Evolutionary conservation across 495 filamentous ascomycete genomes (phyloP).

Genomic region (Aspergillus coremiiformis): DNA sequence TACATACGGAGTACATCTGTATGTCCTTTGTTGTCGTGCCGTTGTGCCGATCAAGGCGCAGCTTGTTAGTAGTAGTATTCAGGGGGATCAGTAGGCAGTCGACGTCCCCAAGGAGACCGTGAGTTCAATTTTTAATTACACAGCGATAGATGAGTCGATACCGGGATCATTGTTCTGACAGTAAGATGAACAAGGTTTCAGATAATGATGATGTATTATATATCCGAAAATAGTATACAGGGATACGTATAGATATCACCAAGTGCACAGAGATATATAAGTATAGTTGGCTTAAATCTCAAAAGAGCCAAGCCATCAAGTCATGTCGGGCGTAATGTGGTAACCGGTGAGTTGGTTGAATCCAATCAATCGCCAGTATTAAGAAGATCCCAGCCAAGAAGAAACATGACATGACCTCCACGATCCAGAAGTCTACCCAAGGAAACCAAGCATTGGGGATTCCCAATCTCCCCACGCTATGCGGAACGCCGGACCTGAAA

Average conservation of each 20-base stretch:
- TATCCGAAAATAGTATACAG: background rate
- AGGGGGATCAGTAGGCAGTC: no score
- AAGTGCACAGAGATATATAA: background rate
- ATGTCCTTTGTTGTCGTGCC: background rate
- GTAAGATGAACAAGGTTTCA: background rate
- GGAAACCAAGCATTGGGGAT: background rate
- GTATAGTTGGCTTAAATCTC: no score
- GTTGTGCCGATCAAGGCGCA: background rate
- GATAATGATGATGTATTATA: background rate
- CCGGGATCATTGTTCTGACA: no score
- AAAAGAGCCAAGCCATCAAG: background rate
- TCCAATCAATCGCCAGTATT: background rate
- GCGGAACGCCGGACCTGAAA: slow-evolving; percentile 10
- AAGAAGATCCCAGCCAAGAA: slow-evolving; percentile 6
- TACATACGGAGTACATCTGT: no score
- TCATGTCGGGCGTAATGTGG: background rate
- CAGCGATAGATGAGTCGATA: no score
- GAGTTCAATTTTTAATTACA: no score
- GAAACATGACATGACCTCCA: slow-evolving; percentile 18
- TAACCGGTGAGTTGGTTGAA: background rate
- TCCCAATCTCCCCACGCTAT: slow-evolving; percentile 19
- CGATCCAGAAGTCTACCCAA: background rate
- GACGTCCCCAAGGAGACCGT: no score
- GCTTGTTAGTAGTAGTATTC: no score
- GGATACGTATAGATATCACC: background rate